Evolutionary conservation across 106 monocot species (phyloP).

Genomic region (Vanilla planifolia): DNA sequence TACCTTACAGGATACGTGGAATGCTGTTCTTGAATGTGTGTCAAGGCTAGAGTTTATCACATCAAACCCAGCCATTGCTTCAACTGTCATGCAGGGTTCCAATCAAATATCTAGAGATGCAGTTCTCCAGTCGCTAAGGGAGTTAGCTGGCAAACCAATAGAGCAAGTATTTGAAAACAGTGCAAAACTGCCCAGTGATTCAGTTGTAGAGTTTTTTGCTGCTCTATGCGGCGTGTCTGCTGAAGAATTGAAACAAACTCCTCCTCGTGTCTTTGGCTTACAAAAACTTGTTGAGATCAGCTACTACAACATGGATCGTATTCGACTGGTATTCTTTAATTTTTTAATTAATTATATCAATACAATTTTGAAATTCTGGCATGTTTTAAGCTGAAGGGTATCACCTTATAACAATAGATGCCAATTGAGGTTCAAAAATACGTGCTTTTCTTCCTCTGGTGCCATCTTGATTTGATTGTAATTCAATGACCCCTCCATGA

Average conservation of each 20-base stretch:
- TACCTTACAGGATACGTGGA: constrained; percentile 96
- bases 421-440: too few species aligned
- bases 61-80: constrained; percentile 69
- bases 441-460: too few species aligned
- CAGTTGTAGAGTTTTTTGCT: constrained; percentile 91
- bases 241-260: constrained; percentile 89
- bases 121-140: constrained; percentile 73
- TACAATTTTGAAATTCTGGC: too few species aligned
- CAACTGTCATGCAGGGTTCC: constrained; percentile 91
- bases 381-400: too few species aligned
- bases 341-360: too few species aligned
- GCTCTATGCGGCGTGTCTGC: constrained; percentile 94
- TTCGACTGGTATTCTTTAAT: constrained; percentile 65
- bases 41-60: constrained; percentile 94
- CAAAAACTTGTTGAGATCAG: constrained; percentile 99
- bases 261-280: constrained; percentile 86
- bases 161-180: constrained; percentile 91
- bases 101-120: constrained; percentile 97
- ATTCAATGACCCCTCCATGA: too few species aligned
- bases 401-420: too few species aligned
- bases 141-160: constrained; percentile 86
- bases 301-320: constrained; percentile 98
- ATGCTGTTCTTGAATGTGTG: constrained; percentile 99
- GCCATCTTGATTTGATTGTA: too few species aligned
- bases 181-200: constrained; percentile 86